Conservation (phyloP, 805 yeast genomes). For the Teunomyces pallodes region DNA sequence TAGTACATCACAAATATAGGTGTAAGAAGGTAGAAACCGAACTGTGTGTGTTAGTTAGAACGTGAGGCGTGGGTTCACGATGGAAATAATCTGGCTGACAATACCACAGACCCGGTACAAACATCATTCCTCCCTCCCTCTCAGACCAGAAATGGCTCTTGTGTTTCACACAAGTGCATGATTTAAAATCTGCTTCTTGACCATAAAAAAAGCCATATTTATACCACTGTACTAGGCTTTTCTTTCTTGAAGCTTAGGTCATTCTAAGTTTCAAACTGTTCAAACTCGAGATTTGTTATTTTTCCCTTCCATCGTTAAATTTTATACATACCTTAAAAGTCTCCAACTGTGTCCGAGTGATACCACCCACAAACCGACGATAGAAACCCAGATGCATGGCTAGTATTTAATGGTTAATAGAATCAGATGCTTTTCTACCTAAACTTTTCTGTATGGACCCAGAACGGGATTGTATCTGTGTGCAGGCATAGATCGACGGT, state of each 20-base stretch:
- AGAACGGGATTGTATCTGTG: too few relatives aligned
- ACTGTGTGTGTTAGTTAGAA: constrained; percentile 34
- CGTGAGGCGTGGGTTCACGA: neutral
- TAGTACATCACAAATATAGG: constrained; percentile 93
- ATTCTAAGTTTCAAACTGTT: neutral
- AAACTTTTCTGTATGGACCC: neutral
- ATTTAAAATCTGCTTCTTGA: too few relatives aligned
- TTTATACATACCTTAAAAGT: constrained; percentile 40
- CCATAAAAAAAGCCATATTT: too few relatives aligned
- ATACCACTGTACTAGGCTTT: too few relatives aligned
- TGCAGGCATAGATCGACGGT: too few relatives aligned
- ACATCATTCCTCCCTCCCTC: too few relatives aligned
- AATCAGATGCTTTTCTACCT: neutral
- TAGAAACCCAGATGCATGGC: constrained; percentile 16
- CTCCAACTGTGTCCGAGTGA: constrained; percentile 44
- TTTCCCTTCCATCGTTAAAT: neutral
- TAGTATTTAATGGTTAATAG: neutral
- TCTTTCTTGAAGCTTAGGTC: too few relatives aligned
- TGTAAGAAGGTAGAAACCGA: constrained; percentile 78
- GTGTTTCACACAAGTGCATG: too few relatives aligned
- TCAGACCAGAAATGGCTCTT: too few relatives aligned
- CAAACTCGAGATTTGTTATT: neutral
- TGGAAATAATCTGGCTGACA: too few relatives aligned
- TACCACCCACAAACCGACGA: constrained; percentile 32
- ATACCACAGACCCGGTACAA: too few relatives aligned